A percentile compares a stretch with the other conserved stretches of the same genome.
These are phyloP conservation scores for Lentinula sp. DNA, from an alignment of 768 basidiomycete species.

Conservation along the genomic window DNA sequence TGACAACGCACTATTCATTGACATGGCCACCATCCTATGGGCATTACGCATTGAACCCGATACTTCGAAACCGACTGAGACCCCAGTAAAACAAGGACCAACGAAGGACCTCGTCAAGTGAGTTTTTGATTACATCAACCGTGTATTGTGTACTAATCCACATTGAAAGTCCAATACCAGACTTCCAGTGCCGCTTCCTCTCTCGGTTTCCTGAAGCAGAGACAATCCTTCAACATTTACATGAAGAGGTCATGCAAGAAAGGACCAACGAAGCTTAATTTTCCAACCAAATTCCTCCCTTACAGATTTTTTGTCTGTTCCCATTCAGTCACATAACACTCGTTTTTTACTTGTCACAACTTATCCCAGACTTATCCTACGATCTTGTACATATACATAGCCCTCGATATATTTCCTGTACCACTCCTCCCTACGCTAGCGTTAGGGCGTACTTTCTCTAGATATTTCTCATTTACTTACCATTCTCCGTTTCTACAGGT, in stretches of 20 bases:
- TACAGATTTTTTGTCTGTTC: too few species aligned
- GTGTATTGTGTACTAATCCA: not conserved
- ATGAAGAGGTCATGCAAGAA: not conserved
- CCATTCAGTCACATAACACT: too few species aligned
- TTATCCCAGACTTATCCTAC: too few species aligned
- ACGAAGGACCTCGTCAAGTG: not conserved
- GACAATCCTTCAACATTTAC: not conserved
- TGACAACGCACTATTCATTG: not conserved
- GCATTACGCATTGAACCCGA: not conserved
- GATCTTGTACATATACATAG: not conserved
- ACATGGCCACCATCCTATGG: not conserved
- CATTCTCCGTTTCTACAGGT: too few species aligned
- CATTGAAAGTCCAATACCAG: not conserved
- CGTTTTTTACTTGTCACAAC: too few species aligned
- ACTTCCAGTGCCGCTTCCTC: not conserved
- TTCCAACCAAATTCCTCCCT: too few species aligned
- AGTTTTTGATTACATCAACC: not conserved
- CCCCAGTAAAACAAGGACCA: not conserved
- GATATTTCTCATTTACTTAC: not conserved
- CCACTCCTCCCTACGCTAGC: not conserved
- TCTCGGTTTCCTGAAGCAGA: not conserved
- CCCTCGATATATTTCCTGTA: not conserved
- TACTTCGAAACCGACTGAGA: not conserved
- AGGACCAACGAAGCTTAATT: not conserved
- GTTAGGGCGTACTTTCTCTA: not conserved